Base-by-base conservation (phyloP, 2,329 filamentous ascomycete genomes). In the Coniochaeta hoffmannii region DNA sequence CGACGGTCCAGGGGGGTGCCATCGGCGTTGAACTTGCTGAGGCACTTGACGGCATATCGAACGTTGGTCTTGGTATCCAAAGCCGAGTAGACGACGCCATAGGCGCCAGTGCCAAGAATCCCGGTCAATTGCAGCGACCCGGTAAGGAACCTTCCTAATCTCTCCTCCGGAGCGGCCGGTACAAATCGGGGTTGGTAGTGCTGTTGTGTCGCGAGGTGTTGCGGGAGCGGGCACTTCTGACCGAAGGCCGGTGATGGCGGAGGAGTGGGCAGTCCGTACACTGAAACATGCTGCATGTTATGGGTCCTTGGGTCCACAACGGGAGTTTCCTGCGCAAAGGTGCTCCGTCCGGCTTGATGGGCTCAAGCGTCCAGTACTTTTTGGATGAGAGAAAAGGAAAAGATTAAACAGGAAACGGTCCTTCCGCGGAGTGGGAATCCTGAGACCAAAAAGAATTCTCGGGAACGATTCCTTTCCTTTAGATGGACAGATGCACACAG, bases 11-110 rank as follows among this genome's bases (percentile, higher is more conserved):
- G 78, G 34, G 81, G 81, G 12, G 79, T 77, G 61, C 83, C 83
- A 68, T 86, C 81, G 61, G 79, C 66, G 71, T 93, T 94, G 72
- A 87, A 81, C 74, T 96, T 97, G 85, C 90, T 94, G 68, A 99
- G 81, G 59, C 92, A 93, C 80, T 99, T 99, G 68, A 99, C 93
- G 61, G 94, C 94, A 78, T 96, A 99, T 61, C 84, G 86, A 57
- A 85, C 81, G 69, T 88, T 83, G 63, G 86, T 93, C 69, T 87
- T 86, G 68, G 93, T 83, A 74, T 94, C 92, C 73, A 89, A 78
- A 66, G 92, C 92, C 61, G 86, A 85, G 76, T 97, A 97, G 26
- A 99, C 94, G 41, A 97, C 92, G 61, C 94, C 94, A 73, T 99
- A 99, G 56, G 94, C 94, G 64, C 94, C 94, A 53, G 93, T 89